phyloP scores from a whole-genome alignment of 2,329 filamentous ascomycete species.

The Arthrobotrys megalospora region DNA sequence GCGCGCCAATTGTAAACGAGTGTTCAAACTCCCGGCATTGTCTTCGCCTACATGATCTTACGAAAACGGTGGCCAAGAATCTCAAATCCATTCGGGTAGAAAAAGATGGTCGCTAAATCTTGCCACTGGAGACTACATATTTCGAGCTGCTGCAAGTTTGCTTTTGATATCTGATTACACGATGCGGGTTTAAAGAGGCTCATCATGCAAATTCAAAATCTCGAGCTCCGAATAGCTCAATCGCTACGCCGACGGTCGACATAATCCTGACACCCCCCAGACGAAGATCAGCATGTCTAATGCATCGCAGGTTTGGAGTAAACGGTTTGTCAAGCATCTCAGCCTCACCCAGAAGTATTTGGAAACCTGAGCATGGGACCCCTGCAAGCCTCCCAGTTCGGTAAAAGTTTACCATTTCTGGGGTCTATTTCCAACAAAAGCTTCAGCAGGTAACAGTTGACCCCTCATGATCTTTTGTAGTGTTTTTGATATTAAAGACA shows the following conservation, averaged over 20 bases:
- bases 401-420: constrained; percentile 57
- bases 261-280: constrained; percentile 14
- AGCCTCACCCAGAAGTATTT: constrained; percentile 61
- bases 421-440: constrained; percentile 29
- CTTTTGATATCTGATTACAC: constrained; percentile 22
- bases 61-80: constrained; percentile 21
- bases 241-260: neutral
- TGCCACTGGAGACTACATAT: neutral
- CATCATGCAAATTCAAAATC: constrained; percentile 9
- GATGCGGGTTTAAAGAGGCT: constrained; percentile 16
- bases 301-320: constrained; percentile 30
- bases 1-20: constrained; percentile 12
- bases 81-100: neutral
- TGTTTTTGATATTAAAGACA: constrained; percentile 41
- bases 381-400: constrained; percentile 42
- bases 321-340: constrained; percentile 49
- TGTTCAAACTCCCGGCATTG: constrained; percentile 7
- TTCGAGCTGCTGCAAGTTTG: too few species aligned
- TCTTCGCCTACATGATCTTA: neutral
- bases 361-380: constrained; percentile 59
- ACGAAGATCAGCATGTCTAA: constrained; percentile 26
- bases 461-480: constrained; percentile 23
- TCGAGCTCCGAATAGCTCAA: neutral
- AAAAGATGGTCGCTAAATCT: neutral
- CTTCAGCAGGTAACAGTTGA: constrained; percentile 9